Evolutionary conservation across 257 asterid species (phyloP).

Genomic region (Penstemon eatonii): DNA sequence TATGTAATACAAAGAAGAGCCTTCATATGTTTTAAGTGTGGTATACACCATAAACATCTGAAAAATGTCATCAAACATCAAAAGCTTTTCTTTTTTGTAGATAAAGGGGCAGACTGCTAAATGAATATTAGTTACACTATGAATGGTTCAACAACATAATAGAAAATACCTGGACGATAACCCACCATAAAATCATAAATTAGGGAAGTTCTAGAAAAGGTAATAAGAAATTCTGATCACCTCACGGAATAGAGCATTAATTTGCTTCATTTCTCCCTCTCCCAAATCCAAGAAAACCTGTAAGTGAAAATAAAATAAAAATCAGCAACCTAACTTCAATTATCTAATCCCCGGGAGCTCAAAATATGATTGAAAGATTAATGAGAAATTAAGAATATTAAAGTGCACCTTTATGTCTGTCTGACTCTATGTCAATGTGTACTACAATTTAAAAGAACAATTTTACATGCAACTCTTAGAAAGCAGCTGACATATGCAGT

Average conservation of each 20-base stretch:
- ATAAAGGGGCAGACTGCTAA: neutral
- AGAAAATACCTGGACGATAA: neutral
- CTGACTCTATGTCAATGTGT: slow-evolving; percentile 8
- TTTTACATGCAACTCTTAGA: slow-evolving; percentile 17
- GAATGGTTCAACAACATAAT: slow-evolving; percentile 2
- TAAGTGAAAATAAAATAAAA: slow-evolving; percentile 25
- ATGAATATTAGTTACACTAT: slow-evolving; percentile 1
- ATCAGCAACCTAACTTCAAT: slow-evolving; percentile 16
- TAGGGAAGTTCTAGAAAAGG: slow-evolving; percentile 10
- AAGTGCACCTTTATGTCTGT: slow-evolving; percentile 22
- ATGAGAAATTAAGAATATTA: neutral
- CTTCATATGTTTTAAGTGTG: neutral
- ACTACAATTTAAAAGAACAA: slow-evolving; percentile 7
- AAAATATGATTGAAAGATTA: neutral
- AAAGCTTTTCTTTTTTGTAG: slow-evolving; percentile 4
- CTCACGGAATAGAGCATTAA: slow-evolving; percentile 80
- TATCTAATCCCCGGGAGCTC: slow-evolving; percentile 26
- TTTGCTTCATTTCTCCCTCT: slow-evolving; percentile 74
- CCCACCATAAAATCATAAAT: neutral
- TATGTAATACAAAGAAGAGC: neutral
- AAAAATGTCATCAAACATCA: slow-evolving; percentile 1
- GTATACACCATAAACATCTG: slow-evolving; percentile 21
- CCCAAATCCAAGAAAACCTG: slow-evolving; percentile 89
- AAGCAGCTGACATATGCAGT: slow-evolving; percentile 13
- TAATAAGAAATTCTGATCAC: slow-evolving; percentile 39